Evolutionary conservation across 1,284 basidiomycete genomes (phyloP).

Genomic region (Pyrrhoderma noxium): DNA sequence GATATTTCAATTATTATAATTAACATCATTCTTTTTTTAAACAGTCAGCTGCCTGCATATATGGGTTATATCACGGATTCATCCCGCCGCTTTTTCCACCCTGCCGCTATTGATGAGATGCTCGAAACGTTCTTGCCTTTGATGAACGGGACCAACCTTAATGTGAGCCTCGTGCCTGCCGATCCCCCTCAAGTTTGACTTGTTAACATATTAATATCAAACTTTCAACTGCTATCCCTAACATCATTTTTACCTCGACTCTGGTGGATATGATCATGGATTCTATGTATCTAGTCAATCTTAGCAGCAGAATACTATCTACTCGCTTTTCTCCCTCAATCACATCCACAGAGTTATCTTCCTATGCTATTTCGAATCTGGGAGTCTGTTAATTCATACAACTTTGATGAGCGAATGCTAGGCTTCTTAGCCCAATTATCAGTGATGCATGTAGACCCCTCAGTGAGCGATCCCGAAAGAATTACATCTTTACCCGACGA

Average conservation of each 20-base stretch:
- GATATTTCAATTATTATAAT: no score
- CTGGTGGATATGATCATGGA: no score
- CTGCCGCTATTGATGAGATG: slow-evolving; percentile 86
- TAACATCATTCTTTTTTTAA: not conserved
- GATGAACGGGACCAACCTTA: slow-evolving; percentile 68
- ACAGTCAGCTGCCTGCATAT: slow-evolving; percentile 70
- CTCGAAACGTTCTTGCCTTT: slow-evolving; percentile 72
- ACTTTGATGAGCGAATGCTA: slow-evolving; percentile 79
- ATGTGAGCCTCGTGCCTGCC: slow-evolving; percentile 39
- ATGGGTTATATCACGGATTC: slow-evolving; percentile 83
- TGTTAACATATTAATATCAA: not conserved
- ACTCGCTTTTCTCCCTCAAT: slow-evolving; percentile 71
- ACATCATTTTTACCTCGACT: no score
- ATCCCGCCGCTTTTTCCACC: slow-evolving; percentile 84
- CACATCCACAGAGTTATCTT: slow-evolving; percentile 74
- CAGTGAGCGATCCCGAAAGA: slow-evolving; percentile 61
- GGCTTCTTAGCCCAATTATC: slow-evolving; percentile 61
- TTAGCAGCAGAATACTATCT: slow-evolving; percentile 78
- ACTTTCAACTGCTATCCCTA: no score
- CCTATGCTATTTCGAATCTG: slow-evolving; percentile 76
- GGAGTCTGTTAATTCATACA: slow-evolving; percentile 79
- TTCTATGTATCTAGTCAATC: slow-evolving; percentile 43
- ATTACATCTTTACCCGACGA: slow-evolving; percentile 66
- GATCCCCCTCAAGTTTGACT: not conserved
- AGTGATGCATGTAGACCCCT: slow-evolving; percentile 68